Evolutionary conservation across 2,329 filamentous ascomycete genomes (phyloP).

Genomic region (Colletotrichum navitas): DNA sequence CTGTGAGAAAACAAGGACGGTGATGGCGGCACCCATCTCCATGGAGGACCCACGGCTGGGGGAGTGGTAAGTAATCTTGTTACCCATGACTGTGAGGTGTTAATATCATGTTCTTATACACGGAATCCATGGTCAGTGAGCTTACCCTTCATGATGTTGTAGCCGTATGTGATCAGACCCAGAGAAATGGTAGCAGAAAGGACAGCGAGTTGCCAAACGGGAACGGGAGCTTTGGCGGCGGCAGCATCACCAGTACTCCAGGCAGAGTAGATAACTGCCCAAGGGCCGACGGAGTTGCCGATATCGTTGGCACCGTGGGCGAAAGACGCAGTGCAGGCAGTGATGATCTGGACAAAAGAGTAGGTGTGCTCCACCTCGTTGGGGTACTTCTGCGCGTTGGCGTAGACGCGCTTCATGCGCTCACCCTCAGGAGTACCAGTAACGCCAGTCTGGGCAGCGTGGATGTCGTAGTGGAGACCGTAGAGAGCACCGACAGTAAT

Average conservation of each 20-base stretch:
- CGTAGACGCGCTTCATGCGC: conserved; percentile 78
- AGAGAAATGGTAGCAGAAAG: conserved; percentile 72
- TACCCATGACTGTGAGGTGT: conserved; percentile 76
- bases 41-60: conserved; percentile 73
- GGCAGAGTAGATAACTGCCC: conserved; percentile 77
- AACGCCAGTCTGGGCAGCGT: conserved; percentile 79
- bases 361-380: conserved; percentile 79
- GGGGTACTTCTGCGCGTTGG: conserved; percentile 72
- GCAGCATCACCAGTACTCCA: conserved; percentile 74
- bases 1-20: conserved; percentile 81
- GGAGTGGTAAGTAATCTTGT: conserved; percentile 81
- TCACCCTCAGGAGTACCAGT: conserved; percentile 78
- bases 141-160: conserved; percentile 86
- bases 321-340: conserved; percentile 79
- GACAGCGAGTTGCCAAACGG: conserved; percentile 82
- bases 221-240: conserved; percentile 73
- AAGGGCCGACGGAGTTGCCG: conserved; percentile 77
- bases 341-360: conserved; percentile 75
- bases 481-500: conserved; percentile 75
- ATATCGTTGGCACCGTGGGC: conserved; percentile 85
- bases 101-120: conserved; percentile 39
- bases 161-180: conserved; percentile 80
- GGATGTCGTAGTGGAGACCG: conserved; percentile 85
- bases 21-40: conserved; percentile 85
- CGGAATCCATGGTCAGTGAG: not conserved